A percentile compares a stretch with the other conserved stretches of the same genome.
phyloP scores from a whole-genome alignment of 495 filamentous ascomycete genomes.

The Tuber indicum region DNA sequence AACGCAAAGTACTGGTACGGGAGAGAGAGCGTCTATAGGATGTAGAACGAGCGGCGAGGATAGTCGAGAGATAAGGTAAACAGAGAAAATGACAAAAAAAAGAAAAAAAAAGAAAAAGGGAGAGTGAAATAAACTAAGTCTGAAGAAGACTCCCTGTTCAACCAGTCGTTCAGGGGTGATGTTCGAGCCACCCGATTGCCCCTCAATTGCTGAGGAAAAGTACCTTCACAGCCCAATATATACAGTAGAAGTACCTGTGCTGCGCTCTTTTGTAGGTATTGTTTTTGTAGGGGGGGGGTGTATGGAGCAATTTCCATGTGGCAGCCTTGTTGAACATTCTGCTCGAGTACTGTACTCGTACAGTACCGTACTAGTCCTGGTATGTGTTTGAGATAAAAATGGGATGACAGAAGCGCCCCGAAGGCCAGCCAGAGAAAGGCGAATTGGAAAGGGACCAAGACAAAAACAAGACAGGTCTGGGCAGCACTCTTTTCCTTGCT shows the following conservation, averaged over 20 bases:
- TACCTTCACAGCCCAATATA: constrained; percentile 4
- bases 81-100: neutral
- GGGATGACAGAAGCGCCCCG: constrained; percentile 2
- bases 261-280: neutral
- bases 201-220: neutral
- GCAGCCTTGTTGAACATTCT: constrained; percentile 1
- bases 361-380: too few species aligned
- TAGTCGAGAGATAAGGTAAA: neutral
- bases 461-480: neutral
- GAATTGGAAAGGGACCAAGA: neutral
- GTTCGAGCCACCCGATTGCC: neutral
- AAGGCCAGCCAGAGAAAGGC: neutral
- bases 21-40: constrained; percentile 26
- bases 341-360: neutral
- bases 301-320: neutral
- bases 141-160: neutral
- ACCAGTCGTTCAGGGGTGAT: constrained; percentile 2
- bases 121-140: neutral
- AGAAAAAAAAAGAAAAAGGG: neutral
- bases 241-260: neutral
- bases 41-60: constrained; percentile 31
- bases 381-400: neutral
- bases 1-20: neutral
- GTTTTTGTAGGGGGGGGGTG: neutral
- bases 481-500: neutral